Evolutionary conservation across 1,139 yeast species (phyloP).

Genomic region (Protomyces gravidus): DNA sequence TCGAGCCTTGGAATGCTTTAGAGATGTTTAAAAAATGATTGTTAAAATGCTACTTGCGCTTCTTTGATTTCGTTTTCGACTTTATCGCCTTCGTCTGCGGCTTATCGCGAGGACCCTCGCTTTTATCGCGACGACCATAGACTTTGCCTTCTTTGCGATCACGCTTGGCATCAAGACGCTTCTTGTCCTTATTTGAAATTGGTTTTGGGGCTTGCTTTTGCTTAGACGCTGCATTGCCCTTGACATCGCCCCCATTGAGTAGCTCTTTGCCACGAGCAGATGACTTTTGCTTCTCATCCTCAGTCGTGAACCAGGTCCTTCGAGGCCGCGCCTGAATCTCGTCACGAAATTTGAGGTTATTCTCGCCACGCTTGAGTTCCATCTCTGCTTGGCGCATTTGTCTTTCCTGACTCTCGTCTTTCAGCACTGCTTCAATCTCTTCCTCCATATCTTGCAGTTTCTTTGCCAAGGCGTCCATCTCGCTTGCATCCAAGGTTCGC

Average conservation of each 20-base stretch:
- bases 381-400: slow-evolving; percentile 67
- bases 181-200: slow-evolving; percentile 26
- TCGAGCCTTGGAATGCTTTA: no score
- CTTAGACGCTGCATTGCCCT: neutral
- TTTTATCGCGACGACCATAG: neutral
- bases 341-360: slow-evolving; percentile 67
- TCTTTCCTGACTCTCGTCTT: slow-evolving; percentile 84
- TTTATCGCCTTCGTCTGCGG: neutral
- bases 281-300: slow-evolving; percentile 55
- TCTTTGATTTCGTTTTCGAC: neutral
- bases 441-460: slow-evolving; percentile 57
- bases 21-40: neutral
- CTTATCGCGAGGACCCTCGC: neutral
- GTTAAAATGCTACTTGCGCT: neutral
- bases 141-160: slow-evolving; percentile 11
- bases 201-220: slow-evolving; percentile 14
- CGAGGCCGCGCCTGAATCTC: slow-evolving; percentile 88
- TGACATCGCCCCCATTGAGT: slow-evolving; percentile 6
- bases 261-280: slow-evolving; percentile 9
- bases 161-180: slow-evolving; percentile 15
- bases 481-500: slow-evolving; percentile 79
- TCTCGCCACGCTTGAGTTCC: slow-evolving; percentile 81
- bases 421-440: slow-evolving; percentile 67
- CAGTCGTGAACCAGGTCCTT: slow-evolving; percentile 93
- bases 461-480: slow-evolving; percentile 63